These are phyloP conservation scores for Phytophthora vignae DNA, from an alignment of 352 stramenopile species.

Conservation along the genomic window DNA sequence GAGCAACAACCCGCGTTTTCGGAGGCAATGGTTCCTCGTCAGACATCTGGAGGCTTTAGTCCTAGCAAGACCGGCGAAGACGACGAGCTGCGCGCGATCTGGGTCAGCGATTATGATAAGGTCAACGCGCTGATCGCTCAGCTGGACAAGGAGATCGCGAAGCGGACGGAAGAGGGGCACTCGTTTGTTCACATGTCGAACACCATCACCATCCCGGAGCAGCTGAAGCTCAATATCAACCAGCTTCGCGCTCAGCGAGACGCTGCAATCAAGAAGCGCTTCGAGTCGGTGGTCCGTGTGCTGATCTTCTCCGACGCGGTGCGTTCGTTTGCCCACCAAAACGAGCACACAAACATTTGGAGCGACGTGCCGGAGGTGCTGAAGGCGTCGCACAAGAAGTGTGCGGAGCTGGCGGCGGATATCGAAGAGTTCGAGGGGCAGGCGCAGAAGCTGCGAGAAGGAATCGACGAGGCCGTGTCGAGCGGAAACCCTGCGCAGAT, in stretches of 20 bases:
- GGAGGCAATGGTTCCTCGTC: constrained; percentile 31
- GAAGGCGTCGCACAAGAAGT: constrained; percentile 56
- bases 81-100: constrained; percentile 44
- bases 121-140: constrained; percentile 45
- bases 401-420: constrained; percentile 40
- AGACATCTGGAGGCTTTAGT: constrained; percentile 16
- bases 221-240: constrained; percentile 53
- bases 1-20: constrained; percentile 23
- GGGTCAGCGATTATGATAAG: constrained; percentile 49
- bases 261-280: constrained; percentile 43
- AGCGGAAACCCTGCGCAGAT: constrained; percentile 55
- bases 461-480: constrained; percentile 58
- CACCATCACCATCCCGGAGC: constrained; percentile 54
- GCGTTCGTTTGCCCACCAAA: constrained; percentile 41
- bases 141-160: constrained; percentile 35
- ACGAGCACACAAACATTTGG: constrained; percentile 43
- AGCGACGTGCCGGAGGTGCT: constrained; percentile 56
- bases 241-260: constrained; percentile 42
- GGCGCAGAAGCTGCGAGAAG: constrained; percentile 38
- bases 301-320: constrained; percentile 65
- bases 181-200: constrained; percentile 50
- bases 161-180: constrained; percentile 41
- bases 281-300: constrained; percentile 55
- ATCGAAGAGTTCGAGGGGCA: constrained; percentile 44
- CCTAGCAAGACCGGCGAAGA: constrained; percentile 31